Evolutionary conservation across 1,139 yeast species (phyloP), one percentile per base, ranked within the genome.

Genomic region (Lodderomyces elongisporus): DNA sequence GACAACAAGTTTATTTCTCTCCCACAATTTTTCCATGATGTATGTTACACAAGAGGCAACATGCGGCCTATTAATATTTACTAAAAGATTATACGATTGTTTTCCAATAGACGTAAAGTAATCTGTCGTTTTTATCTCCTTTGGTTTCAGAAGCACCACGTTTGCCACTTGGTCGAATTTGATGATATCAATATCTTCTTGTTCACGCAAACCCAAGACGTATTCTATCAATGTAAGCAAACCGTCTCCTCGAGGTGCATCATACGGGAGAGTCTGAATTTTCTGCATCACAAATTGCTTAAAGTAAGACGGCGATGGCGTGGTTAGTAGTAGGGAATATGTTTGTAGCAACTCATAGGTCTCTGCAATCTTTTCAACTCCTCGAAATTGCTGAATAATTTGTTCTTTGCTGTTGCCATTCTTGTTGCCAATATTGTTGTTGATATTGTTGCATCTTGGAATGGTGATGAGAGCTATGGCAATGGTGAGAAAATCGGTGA

Each of bases 181-280:
- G 25, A 76, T 78, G 15, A 78, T 55, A 39, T 79, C 77, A 5
- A 87, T 60, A 18, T 79, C 79, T 34, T 82, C 93, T 36, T 70
- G 70, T 28, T 85, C 94, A 40, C 95, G 62, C 25, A 84, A 60
- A 0, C 95, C 95, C 12, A 85, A 65, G 0, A 84, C 69, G 44
- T 83, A 79, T 54, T 91, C 97, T 23, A 88, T 68, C 33, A 89
- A 57, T 1, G 87, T 67, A 23, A 73, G 58, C 1, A 89, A 71
- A 0, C 96, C 96, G 48, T 84, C 80, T 1, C 43, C 39, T 12
- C 60, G 58, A 1, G 70, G 60, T 10, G 93, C 70, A 31, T 66
- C 54, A 17, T 74, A 54, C 2, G 85, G 84, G 18, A 85, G 58
- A 4, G 55, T 43, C 2, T 81, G 74, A 4, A 89, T 56, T 34